A percentile compares a stretch with the other conserved stretches of the same genome.
Evolutionary conservation across 495 filamentous ascomycete species (phyloP).

Genomic region (Pyrenopolyporus hunteri): DNA sequence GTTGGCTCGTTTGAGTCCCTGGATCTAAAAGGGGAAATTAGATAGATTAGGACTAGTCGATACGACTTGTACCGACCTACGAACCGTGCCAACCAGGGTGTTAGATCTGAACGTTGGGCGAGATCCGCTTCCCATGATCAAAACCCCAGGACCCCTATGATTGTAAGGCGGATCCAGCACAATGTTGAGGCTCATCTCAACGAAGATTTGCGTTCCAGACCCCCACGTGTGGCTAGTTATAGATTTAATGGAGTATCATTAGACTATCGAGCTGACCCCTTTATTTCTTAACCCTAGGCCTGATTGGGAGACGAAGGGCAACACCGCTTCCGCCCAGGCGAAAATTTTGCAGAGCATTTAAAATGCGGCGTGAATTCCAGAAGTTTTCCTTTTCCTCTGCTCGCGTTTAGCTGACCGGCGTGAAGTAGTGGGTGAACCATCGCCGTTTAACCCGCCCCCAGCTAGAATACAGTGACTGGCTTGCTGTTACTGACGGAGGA

Average conservation of each 20-base stretch:
- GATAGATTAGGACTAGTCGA: conserved; percentile 13
- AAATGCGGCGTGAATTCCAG: conserved; percentile 9
- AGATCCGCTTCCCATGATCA: conserved; percentile 28
- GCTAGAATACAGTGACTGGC: neutral
- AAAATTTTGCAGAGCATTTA: conserved; percentile 27
- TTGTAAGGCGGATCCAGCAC: neutral
- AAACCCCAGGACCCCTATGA: conserved; percentile 34
- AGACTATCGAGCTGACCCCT: conserved; percentile 22
- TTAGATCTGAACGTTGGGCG: neutral
- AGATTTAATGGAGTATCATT: conserved; percentile 22
- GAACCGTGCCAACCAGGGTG: conserved; percentile 22
- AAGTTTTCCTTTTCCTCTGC: neutral
- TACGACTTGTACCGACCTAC: neutral
- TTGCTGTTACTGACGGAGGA: neutral
- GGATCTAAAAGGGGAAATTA: conserved; percentile 30
- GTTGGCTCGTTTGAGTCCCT: conserved; percentile 18
- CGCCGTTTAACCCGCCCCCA: neutral
- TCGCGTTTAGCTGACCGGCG: neutral
- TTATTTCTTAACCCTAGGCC: conserved; percentile 12
- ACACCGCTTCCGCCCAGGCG: conserved; percentile 7
- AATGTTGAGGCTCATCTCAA: conserved; percentile 37
- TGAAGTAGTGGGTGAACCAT: conserved; percentile 1
- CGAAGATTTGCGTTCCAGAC: conserved; percentile 30
- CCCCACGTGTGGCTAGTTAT: conserved; percentile 33
- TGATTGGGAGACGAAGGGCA: conserved; percentile 9